Evolutionary conservation across 768 basidiomycete species (phyloP).

Genomic region (Leccinum sublutescens): DNA sequence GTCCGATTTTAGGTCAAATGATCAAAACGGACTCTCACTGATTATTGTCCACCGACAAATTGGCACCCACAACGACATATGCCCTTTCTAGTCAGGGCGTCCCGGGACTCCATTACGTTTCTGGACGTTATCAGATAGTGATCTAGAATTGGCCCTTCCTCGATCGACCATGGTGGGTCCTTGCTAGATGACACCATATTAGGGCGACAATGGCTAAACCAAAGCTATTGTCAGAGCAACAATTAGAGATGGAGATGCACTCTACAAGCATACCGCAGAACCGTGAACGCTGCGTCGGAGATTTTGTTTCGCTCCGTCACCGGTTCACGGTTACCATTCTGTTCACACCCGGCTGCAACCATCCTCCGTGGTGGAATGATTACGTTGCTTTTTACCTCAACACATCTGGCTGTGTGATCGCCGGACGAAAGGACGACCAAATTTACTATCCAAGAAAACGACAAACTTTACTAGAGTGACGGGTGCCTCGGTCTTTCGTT

Average conservation of each 20-base stretch:
- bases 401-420: neutral
- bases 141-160: neutral
- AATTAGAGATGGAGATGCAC: neutral
- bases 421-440: neutral
- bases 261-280: neutral
- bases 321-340: neutral
- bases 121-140: constrained; percentile 7
- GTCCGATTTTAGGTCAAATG: constrained; percentile 2
- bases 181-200: neutral
- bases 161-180: constrained; percentile 1
- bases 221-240: neutral
- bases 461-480: neutral
- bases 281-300: neutral
- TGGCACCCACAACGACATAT: neutral
- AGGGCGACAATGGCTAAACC: neutral
- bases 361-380: neutral
- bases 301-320: neutral
- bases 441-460: neutral
- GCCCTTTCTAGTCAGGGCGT: neutral
- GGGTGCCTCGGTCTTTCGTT: neutral
- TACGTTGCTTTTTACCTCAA: neutral
- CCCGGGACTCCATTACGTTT: neutral
- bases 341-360: neutral
- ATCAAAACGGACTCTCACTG: neutral
- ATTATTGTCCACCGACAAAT: neutral